Base-by-base conservation (phyloP, 176 grass and related monocot species). In the Avena eriantha region DNA sequence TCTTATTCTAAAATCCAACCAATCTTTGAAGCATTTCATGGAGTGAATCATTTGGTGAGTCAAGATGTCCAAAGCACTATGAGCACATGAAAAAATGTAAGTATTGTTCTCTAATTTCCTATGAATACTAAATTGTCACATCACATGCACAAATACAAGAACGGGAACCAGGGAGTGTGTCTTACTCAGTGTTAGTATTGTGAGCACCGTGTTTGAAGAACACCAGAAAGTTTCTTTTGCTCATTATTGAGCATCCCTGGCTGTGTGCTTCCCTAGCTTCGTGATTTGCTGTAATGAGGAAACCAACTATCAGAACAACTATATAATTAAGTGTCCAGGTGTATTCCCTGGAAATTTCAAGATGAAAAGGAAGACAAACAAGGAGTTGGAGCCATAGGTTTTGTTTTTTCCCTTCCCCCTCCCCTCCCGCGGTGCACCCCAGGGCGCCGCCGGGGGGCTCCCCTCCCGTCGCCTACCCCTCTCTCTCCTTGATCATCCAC, bases 131-230 rank as follows among this genome's bases (percentile, higher is more conserved):
- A 67, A 68, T 53, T 3, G 12, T 39, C 4, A 18, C 53, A 85
- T 67, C 5, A 8, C 46, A 77, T 84, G 45, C 73, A 39, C 26
- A 85, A 57, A 23, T 23, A 68, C 31, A 85, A 51, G 24, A 59
- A 50, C 66, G 43, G 45, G 54, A 61, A 4, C 18, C 36, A 23
- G 7, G 5, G 18, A 54, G 33, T 54, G 17, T 77, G 15, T 4
- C 3, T 54, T 54, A 54, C 83, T 64, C 33, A 46, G 71, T 65
- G 39, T 26, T 29, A 61, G 36, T 48, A 24, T 21, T 76, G 7
- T 77, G 83, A 60, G 45, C 29, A 66, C 16, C 22, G 26, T 65
- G 57, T 79, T 78, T 71, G 80, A 88, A 81, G 63, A 83, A 58
- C 5, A 35, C 8, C 47, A 59, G 24, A 24, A 69, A 69, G 23